Conservation (phyloP, 345 rosid genomes). For the Melastoma malabathricum region DNA sequence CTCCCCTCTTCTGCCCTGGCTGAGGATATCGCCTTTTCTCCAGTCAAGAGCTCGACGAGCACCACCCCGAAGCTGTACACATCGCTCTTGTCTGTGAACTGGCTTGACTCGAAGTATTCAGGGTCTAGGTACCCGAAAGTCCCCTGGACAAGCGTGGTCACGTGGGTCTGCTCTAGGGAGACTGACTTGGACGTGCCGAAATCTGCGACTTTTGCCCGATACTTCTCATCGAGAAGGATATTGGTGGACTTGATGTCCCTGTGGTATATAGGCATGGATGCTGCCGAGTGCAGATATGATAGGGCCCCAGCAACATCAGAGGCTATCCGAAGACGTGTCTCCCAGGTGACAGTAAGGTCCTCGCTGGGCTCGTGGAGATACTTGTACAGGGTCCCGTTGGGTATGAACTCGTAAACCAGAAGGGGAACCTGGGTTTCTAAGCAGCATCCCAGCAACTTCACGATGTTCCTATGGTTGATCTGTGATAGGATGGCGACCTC, state of each 20-base stretch:
- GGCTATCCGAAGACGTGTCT: constrained; percentile 6
- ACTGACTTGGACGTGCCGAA: constrained; percentile 3
- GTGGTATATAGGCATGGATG: constrained; percentile 7
- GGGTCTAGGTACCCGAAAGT: constrained; percentile 7
- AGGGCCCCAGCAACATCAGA: constrained; percentile 4
- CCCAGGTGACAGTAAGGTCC: constrained; percentile 8
- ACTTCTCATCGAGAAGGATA: constrained; percentile 7
- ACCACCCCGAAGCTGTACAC: constrained; percentile 8
- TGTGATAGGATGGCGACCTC: constrained; percentile 5
- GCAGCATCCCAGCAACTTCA: constrained; percentile 1
- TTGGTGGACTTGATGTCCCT: constrained; percentile 8
- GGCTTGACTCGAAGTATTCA: constrained; percentile 2
- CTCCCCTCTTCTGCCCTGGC: background rate
- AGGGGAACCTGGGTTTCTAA: constrained; percentile 1
- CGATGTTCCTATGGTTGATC: background rate
- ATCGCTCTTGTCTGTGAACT: constrained; percentile 7
- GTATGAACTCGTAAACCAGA: constrained; percentile 9
- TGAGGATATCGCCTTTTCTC: background rate
- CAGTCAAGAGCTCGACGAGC: constrained; percentile 5
- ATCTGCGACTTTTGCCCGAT: constrained; percentile 6
- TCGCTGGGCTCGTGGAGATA: constrained; percentile 3
- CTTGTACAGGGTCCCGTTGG: constrained; percentile 7
- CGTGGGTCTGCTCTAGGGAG: background rate
- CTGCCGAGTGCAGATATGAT: constrained; percentile 4
- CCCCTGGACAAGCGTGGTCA: constrained; percentile 4